Conservation (phyloP, 305 asterid species). For the Ilex paraguariensis region DNA sequence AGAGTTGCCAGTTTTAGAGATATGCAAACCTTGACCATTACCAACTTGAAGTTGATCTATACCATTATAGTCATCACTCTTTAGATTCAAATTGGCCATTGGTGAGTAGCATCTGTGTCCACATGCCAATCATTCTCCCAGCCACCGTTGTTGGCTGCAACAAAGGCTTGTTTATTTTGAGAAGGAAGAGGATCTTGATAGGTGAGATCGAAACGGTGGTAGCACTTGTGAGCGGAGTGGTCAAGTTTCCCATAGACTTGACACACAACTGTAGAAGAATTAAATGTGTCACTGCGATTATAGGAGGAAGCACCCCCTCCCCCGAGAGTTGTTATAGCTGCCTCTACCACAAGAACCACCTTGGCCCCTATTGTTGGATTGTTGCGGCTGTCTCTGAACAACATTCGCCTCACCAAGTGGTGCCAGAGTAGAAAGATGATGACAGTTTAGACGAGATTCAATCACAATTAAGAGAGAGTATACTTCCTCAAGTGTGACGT, state of each 20-base stretch:
- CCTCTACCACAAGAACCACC: neutral
- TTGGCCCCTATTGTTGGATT: neutral
- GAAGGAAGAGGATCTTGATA: neutral
- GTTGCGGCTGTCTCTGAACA: neutral
- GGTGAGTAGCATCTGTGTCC: neutral
- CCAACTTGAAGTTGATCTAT: too few relatives aligned
- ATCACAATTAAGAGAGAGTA: neutral
- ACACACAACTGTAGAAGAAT: neutral
- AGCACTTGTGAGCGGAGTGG: neutral
- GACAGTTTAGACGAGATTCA: neutral
- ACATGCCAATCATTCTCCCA: neutral
- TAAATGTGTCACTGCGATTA: neutral
- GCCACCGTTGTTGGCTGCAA: neutral
- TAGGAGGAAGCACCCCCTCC: neutral
- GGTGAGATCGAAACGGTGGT: neutral
- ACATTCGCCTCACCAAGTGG: neutral
- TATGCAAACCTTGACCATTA: too few relatives aligned
- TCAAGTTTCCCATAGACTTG: constrained; percentile 1
- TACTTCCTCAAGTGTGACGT: neutral
- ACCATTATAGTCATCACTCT: neutral
- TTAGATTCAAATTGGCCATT: constrained; percentile 1
- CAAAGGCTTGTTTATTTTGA: neutral
- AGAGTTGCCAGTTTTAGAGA: too few relatives aligned
- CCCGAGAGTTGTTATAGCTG: neutral
- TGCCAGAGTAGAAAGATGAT: neutral